Base-by-base conservation (phyloP, 176 grass and related monocot species). In the Aegilops longissima region DNA sequence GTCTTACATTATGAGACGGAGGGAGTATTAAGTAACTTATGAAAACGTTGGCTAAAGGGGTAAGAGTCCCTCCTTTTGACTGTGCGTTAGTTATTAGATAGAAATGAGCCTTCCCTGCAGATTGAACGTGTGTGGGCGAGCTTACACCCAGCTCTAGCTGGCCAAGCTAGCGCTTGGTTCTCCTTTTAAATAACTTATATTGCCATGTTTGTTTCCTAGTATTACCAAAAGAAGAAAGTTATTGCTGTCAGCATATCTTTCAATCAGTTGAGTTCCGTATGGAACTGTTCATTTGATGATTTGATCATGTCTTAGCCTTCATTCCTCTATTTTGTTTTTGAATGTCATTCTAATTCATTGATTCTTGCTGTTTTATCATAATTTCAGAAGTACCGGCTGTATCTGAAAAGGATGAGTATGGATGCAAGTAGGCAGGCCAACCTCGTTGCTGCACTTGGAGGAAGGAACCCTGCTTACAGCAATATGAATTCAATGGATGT, bases 381-480 rank as follows among this genome's bases (percentile, higher is more conserved):
- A 71, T 82, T 92, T 58, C 93, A 98, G 96, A 96, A 96, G 86
- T 98, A 98, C 70, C 80, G 96, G 34, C 72, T 94, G 30, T 98
- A 98, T 77, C 90, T 98, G 70, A 96, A 93, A 90, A 94, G 96
- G 81, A 84, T 98, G 33, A 94, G 83, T 81, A 63, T 68, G 64
- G 84, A 88, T 21, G 82, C 90, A 73, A 90, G 87, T 79, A 90
- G 87, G n/a, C 90, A 92, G 64, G 80, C 88, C 71, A 86, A 91
- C 75, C 76, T 91, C 13, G 86, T 84, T 65, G 85, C 87, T 33
- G 89, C 86, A 88, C 90, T 94, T 38, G 90, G 92, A 73, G 81
- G 87, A 59, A 86, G 92, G 73, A 92, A 82, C 80, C 68, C 90
- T 12, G 81, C 89, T 77, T 90, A 79, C 70, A 86, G 90, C 61